A percentile compares a stretch with the other conserved stretches of the same genome.
Evolutionary conservation across 805 yeast species (phyloP).

Genomic region (Saccharomycopsis amapae): DNA sequence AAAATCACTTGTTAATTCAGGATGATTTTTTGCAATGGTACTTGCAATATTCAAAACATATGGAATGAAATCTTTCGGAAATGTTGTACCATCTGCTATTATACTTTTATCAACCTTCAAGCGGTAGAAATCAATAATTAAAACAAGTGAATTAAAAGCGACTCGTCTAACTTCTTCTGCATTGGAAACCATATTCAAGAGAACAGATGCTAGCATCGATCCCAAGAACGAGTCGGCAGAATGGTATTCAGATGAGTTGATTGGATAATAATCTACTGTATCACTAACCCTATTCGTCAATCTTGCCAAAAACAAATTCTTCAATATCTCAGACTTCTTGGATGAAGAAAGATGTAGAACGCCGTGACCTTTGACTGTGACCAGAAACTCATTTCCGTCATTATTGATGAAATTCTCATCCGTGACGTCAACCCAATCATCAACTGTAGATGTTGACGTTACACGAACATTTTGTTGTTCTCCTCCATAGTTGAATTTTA

Average conservation of each 20-base stretch:
- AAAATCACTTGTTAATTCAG: slow-evolving; percentile 46
- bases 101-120: slow-evolving; percentile 39
- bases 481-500: slow-evolving; percentile 25
- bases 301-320: slow-evolving; percentile 15
- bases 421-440: slow-evolving; percentile 15
- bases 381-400: slow-evolving; percentile 15
- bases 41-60: slow-evolving; percentile 45
- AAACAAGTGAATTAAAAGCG: slow-evolving; percentile 12
- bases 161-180: slow-evolving; percentile 27
- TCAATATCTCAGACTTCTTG: slow-evolving; percentile 12
- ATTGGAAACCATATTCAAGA: slow-evolving; percentile 20
- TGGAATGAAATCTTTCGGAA: slow-evolving; percentile 48
- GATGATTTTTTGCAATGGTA: slow-evolving; percentile 39
- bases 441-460: slow-evolving; percentile 2
- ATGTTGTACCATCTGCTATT: slow-evolving; percentile 43
- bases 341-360: slow-evolving; percentile 9
- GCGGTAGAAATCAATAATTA: slow-evolving; percentile 36
- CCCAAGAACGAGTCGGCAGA: slow-evolving; percentile 18
- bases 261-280: not conserved
- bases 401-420: slow-evolving; percentile 8
- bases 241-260: not conserved
- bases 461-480: slow-evolving; percentile 31
- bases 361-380: slow-evolving; percentile 13
- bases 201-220: slow-evolving; percentile 12
- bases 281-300: not conserved